These are phyloP conservation scores for Pelargonium fulgidum DNA, from an alignment of 441 rosid genomes.

Conservation along the genomic window DNA sequence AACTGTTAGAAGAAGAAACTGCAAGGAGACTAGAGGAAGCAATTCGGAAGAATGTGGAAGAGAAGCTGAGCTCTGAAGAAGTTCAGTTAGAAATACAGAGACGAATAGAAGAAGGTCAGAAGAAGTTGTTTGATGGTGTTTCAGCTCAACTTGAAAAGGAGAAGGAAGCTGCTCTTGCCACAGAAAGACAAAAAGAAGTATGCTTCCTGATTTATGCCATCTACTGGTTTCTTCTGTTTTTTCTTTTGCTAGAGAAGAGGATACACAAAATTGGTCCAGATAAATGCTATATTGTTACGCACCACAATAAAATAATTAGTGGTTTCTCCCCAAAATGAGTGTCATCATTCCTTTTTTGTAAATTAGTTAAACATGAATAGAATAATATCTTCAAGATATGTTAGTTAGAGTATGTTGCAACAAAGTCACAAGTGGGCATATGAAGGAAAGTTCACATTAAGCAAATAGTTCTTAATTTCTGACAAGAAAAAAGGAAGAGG, in stretches of 20 bases:
- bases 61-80: constrained; percentile 67
- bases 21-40: constrained; percentile 78
- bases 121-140: constrained; percentile 61
- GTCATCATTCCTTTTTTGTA: too few species aligned
- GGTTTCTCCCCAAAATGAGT: too few species aligned
- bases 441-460: too few species aligned
- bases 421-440: too few species aligned
- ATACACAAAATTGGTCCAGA: not conserved
- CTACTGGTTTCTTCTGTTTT: not conserved
- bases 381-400: too few species aligned
- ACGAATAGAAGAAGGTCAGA: constrained; percentile 69
- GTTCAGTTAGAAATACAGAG: constrained; percentile 57
- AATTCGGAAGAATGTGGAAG: constrained; percentile 63
- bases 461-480: too few species aligned
- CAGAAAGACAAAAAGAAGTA: constrained; percentile 81
- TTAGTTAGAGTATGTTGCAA: too few species aligned
- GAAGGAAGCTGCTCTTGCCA: constrained; percentile 56
- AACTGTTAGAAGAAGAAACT: constrained; percentile 90
- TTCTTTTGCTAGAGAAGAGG: not conserved
- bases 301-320: not conserved
- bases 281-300: not conserved
- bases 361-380: too few species aligned
- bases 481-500: too few species aligned
- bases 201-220: not conserved
- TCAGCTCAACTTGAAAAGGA: constrained; percentile 73